A percentile compares a stretch with the other conserved stretches of the same genome.
Conservation (phyloP, 306 rosid genomes). For the Dryas octopetala region DNA sequence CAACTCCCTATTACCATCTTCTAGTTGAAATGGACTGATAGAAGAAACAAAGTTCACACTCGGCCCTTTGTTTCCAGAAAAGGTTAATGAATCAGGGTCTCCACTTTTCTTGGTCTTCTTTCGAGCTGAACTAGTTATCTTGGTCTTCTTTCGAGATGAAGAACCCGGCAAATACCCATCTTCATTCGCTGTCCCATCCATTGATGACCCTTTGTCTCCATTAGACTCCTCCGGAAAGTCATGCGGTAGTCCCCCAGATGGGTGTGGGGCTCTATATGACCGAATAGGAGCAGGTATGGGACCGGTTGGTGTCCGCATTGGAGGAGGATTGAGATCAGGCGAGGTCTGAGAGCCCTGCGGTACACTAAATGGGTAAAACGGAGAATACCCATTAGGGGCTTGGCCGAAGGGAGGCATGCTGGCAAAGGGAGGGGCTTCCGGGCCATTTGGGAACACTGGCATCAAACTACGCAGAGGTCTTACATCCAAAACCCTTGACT, state of each 20-base stretch:
- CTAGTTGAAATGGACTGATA: conserved; percentile 23
- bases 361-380: conserved; percentile 43
- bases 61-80: background rate
- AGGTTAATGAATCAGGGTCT: background rate
- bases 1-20: conserved; percentile 41
- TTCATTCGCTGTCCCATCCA: background rate
- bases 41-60: conserved; percentile 17
- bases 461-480: conserved; percentile 58
- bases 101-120: conserved; percentile 34
- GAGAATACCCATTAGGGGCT: conserved; percentile 47
- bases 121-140: conserved; percentile 28
- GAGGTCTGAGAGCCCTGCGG: conserved; percentile 33
- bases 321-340: conserved; percentile 27
- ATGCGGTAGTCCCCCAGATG: background rate
- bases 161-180: conserved; percentile 13
- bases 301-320: conserved; percentile 16
- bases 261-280: conserved; percentile 33
- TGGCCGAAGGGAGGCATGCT: conserved; percentile 19
- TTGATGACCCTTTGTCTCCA: conserved; percentile 16
- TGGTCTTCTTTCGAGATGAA: conserved; percentile 34
- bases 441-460: conserved; percentile 44
- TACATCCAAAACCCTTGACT: conserved; percentile 55
- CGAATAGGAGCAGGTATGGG: conserved; percentile 45
- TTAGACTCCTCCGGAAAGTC: conserved; percentile 24
- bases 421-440: conserved; percentile 33